Percentiles rank a stretch among this genome's conserved stretches.
These are phyloP conservation scores for Pseudozyma pruni DNA, from an alignment of 1,284 basidiomycete genomes.

Conservation along the genomic window DNA sequence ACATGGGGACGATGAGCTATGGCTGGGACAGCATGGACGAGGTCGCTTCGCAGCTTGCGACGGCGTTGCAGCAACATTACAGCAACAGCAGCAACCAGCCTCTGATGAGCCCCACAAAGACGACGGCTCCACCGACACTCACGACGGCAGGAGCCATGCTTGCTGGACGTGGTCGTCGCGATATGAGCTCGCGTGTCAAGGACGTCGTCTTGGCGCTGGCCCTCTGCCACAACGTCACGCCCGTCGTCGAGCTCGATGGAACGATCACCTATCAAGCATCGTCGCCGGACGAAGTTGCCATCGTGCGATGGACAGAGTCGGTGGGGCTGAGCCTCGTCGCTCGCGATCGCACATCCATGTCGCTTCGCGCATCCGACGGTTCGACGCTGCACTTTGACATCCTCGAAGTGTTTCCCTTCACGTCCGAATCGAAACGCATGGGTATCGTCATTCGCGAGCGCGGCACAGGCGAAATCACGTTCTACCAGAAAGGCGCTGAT, in stretches of 20 bases:
- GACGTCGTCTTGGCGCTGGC: slow-evolving; percentile 94
- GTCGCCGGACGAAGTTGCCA: slow-evolving; percentile 98
- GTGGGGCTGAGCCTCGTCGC: slow-evolving; percentile 87
- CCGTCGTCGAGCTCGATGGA: slow-evolving; percentile 91
- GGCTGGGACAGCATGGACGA: slow-evolving; percentile 98
- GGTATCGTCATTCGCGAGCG: slow-evolving; percentile 90
- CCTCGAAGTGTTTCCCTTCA: slow-evolving; percentile 94
- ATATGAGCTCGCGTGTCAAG: slow-evolving; percentile 93
- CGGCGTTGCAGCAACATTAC: slow-evolving; percentile 74
- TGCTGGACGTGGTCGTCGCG: slow-evolving; percentile 83
- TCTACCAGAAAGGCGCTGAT: slow-evolving; percentile 97
- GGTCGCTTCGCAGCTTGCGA: slow-evolving; percentile 84
- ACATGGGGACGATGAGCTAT: slow-evolving; percentile 98
- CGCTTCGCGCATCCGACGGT: slow-evolving; percentile 52
- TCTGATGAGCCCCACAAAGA: slow-evolving; percentile 31
- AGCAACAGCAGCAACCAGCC: slow-evolving; percentile 16
- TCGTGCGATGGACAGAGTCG: slow-evolving; percentile 97
- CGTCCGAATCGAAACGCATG: slow-evolving; percentile 98
- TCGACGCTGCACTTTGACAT: slow-evolving; percentile 78
- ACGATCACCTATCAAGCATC: slow-evolving; percentile 96
- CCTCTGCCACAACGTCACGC: slow-evolving; percentile 97
- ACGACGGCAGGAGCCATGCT: slow-evolving; percentile 78
- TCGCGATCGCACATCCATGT: slow-evolving; percentile 87
- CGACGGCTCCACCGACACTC: slow-evolving; percentile 17
- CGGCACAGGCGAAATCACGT: slow-evolving; percentile 80